Percentiles rank a stretch among this genome's conserved stretches.
phyloP scores from a whole-genome alignment of 2,329 filamentous ascomycete species.

The Penicillium vulpinum region DNA sequence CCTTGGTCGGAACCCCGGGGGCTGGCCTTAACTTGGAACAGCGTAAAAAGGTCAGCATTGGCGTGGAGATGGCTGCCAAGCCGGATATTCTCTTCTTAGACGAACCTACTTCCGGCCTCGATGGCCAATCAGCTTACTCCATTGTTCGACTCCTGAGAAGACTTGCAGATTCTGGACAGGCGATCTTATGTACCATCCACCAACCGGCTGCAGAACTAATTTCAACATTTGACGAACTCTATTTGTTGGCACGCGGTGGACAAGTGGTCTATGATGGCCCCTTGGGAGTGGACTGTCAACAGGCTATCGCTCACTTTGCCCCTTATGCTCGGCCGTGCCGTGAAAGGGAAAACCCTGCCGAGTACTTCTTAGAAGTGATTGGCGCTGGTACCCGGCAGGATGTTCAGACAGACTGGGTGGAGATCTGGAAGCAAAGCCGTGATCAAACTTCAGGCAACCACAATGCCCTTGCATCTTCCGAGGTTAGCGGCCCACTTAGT shows the following conservation, averaged over 20 bases:
- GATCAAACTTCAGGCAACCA: no score
- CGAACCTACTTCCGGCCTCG: conserved; percentile 57
- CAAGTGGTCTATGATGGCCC: conserved; percentile 54
- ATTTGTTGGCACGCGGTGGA: conserved; percentile 54
- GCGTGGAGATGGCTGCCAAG: conserved; percentile 30
- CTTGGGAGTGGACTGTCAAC: conserved; percentile 47
- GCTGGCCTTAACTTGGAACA: conserved; percentile 56
- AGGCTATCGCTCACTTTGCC: neutral
- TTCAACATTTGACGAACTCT: conserved; percentile 54
- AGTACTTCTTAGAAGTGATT: no score
- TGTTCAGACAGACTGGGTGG: no score
- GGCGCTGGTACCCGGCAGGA: no score
- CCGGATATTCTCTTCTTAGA: conserved; percentile 61
- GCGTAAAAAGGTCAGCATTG: conserved; percentile 30
- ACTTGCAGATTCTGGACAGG: conserved; percentile 56
- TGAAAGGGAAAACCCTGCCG: no score
- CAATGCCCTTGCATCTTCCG: no score
- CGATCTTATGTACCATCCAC: conserved; percentile 57
- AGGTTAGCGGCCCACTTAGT: no score
- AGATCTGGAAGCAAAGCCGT: no score
- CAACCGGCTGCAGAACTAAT: conserved; percentile 57
- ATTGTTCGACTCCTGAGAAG: conserved; percentile 58
- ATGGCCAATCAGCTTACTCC: conserved; percentile 56
- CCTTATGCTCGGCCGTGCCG: no score
- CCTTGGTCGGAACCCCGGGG: conserved; percentile 60